Evolutionary conservation across 768 basidiomycete species (phyloP).

Genomic region (Boletus tomentosulus): DNA sequence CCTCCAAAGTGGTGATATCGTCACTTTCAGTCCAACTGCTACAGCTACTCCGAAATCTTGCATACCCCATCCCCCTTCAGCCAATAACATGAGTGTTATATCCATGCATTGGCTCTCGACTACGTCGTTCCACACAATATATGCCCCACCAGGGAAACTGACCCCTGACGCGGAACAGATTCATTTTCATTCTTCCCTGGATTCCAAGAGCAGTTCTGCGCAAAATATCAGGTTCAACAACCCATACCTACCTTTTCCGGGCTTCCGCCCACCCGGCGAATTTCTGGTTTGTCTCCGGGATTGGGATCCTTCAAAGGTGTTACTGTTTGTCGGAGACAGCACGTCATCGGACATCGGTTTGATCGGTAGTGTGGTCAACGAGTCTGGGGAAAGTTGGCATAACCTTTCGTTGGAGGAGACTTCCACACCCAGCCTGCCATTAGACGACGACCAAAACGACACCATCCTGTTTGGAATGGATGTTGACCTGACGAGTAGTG

Average conservation of each 20-base stretch:
- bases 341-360: slow-evolving; percentile 49
- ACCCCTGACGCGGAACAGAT: slow-evolving; percentile 38
- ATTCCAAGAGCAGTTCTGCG: slow-evolving; percentile 37
- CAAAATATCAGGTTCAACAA: slow-evolving; percentile 37
- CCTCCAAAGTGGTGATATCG: slow-evolving; percentile 62
- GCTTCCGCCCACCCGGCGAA: slow-evolving; percentile 42
- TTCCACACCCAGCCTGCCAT: slow-evolving; percentile 55
- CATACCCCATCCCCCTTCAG: slow-evolving; percentile 52
- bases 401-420: slow-evolving; percentile 47
- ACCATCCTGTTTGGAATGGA: slow-evolving; percentile 64
- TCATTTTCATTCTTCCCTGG: slow-evolving; percentile 40
- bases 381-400: slow-evolving; percentile 37
- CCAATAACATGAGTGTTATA: slow-evolving; percentile 42
- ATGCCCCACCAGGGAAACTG: slow-evolving; percentile 42
- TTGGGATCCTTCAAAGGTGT: slow-evolving; percentile 42
- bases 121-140: slow-evolving; percentile 64
- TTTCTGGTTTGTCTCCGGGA: slow-evolving; percentile 37
- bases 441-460: slow-evolving; percentile 67
- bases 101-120: slow-evolving; percentile 66
- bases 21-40: slow-evolving; percentile 59
- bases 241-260: slow-evolving; percentile 44
- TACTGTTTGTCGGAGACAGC: slow-evolving; percentile 47
- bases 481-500: slow-evolving; percentile 56
- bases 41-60: slow-evolving; percentile 53
- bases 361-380: slow-evolving; percentile 32